phyloP scores from a whole-genome alignment of 2,329 filamentous ascomycete genomes.

The Penicillium frequentans region DNA sequence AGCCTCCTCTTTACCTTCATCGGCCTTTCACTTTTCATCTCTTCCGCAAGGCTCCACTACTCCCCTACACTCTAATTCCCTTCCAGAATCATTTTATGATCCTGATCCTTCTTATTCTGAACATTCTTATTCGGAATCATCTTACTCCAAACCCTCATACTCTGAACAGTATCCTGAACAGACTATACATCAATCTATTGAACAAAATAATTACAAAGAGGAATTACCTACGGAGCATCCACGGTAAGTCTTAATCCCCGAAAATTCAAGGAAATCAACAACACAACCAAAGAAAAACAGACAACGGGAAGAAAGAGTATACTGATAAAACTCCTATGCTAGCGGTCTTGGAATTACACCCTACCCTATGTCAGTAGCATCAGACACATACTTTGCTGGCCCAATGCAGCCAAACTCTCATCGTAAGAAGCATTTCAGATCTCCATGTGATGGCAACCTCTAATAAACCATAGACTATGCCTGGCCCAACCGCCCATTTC shows the following conservation, averaged over 20 bases:
- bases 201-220: constrained; percentile 6
- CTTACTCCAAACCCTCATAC: background rate
- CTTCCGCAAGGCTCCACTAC: constrained; percentile 10
- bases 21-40: constrained; percentile 5
- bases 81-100: constrained; percentile 8
- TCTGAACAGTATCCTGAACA: background rate
- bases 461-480: constrained; percentile 30
- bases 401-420: constrained; percentile 33
- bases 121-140: background rate
- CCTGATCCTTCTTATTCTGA: background rate
- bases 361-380: constrained; percentile 24
- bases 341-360: constrained; percentile 19
- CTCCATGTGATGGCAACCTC: background rate
- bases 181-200: constrained; percentile 6
- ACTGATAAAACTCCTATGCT: background rate
- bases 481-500: constrained; percentile 31
- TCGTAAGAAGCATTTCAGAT: constrained; percentile 20
- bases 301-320: background rate
- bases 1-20: constrained; percentile 1
- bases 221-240: constrained; percentile 3
- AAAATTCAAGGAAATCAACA: background rate
- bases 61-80: constrained; percentile 6
- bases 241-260: constrained; percentile 8
- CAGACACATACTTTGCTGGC: constrained; percentile 23
- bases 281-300: background rate